These are phyloP conservation scores for Aspergillus neoniger DNA, from an alignment of 2,329 filamentous ascomycete genomes.

Conservation along the genomic window DNA sequence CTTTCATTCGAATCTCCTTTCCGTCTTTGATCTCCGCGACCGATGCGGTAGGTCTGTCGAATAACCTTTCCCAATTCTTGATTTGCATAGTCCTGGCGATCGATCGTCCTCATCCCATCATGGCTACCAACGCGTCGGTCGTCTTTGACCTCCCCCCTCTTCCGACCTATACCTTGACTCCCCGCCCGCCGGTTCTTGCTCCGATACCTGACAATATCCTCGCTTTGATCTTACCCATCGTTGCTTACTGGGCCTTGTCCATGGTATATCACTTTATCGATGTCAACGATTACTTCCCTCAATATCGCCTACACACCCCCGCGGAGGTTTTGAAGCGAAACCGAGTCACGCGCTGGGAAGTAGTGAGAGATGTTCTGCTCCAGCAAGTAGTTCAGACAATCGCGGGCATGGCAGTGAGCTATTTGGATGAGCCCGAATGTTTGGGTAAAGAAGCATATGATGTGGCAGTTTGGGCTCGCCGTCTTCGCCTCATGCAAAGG, in stretches of 20 bases:
- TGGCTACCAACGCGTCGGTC: slow-evolving; percentile 40
- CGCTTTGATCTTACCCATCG: slow-evolving; percentile 71
- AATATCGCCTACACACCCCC: slow-evolving; percentile 93
- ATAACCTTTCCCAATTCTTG: neutral
- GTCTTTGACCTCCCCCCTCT: slow-evolving; percentile 72
- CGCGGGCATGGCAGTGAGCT: slow-evolving; percentile 66
- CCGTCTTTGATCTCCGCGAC: neutral
- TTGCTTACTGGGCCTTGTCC: slow-evolving; percentile 87
- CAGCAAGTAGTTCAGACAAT: slow-evolving; percentile 88
- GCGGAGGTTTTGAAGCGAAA: slow-evolving; percentile 87
- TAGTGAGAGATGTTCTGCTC: slow-evolving; percentile 84
- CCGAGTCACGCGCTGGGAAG: slow-evolving; percentile 79
- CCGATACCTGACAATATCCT: slow-evolving; percentile 81
- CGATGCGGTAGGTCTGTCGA: slow-evolving; percentile 11
- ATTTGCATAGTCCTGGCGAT: slow-evolving; percentile 7
- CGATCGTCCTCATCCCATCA: slow-evolving; percentile 18
- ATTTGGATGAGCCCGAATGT: slow-evolving; percentile 73
- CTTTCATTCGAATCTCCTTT: neutral
- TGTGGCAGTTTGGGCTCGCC: slow-evolving; percentile 83
- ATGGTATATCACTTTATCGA: slow-evolving; percentile 87
- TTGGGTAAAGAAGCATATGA: slow-evolving; percentile 81
- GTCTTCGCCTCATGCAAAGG: slow-evolving; percentile 75
- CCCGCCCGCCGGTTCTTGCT: slow-evolving; percentile 70
- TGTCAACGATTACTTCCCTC: slow-evolving; percentile 77
- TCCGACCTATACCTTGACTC: slow-evolving; percentile 73